phyloP scores from a whole-genome alignment of 495 filamentous ascomycete species.

The Penicillium pulvis region DNA sequence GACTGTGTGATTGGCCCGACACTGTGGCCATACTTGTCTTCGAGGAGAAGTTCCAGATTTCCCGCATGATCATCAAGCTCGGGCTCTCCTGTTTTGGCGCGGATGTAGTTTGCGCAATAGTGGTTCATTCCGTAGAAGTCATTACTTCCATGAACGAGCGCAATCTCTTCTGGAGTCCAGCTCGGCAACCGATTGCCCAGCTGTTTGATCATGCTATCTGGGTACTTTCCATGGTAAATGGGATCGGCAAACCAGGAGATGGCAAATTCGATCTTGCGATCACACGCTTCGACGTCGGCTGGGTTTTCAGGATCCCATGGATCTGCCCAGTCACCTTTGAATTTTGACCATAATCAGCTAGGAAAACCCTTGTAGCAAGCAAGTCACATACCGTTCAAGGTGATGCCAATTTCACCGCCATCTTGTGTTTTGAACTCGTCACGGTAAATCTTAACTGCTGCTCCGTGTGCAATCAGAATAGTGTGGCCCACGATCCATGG shows the following conservation, averaged over 20 bases:
- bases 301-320: slow-evolving; percentile 55
- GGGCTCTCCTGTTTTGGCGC: slow-evolving; percentile 61
- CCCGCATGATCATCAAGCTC: slow-evolving; percentile 67
- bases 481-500: slow-evolving; percentile 55
- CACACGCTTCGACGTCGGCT: slow-evolving; percentile 50
- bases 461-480: slow-evolving; percentile 51
- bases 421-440: slow-evolving; percentile 51
- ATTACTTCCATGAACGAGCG: slow-evolving; percentile 71
- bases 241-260: slow-evolving; percentile 69
- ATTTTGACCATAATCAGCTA: background rate
- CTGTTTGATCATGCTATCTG: slow-evolving; percentile 73
- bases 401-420: slow-evolving; percentile 55
- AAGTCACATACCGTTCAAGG: slow-evolving; percentile 49
- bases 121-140: slow-evolving; percentile 88
- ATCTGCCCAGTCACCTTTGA: slow-evolving; percentile 62
- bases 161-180: slow-evolving; percentile 65
- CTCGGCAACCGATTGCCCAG: slow-evolving; percentile 68
- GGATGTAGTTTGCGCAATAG: slow-evolving; percentile 82
- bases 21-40: slow-evolving; percentile 66
- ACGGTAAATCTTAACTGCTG: slow-evolving; percentile 54
- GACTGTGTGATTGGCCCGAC: slow-evolving; percentile 77
- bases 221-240: slow-evolving; percentile 75
- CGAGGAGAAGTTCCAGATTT: slow-evolving; percentile 67
- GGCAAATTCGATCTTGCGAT: slow-evolving; percentile 56
- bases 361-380: background rate